Conservation (phyloP, 306 rosid genomes). For the Malus sylvestris region DNA sequence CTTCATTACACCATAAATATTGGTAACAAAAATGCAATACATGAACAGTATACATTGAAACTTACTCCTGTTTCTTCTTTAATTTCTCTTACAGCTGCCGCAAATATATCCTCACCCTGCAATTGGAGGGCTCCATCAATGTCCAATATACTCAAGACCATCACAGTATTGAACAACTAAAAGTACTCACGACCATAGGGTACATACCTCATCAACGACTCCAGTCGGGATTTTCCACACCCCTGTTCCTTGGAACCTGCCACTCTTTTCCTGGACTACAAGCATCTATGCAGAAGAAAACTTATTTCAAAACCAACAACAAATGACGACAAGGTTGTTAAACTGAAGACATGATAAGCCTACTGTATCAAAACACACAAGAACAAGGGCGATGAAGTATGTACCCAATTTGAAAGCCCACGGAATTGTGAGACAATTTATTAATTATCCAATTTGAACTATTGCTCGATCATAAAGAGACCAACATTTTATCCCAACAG, state of each 20-base stretch:
- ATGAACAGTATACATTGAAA: background rate
- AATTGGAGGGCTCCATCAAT: conserved; percentile 18
- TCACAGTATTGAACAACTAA: background rate
- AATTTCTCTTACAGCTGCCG: conserved; percentile 71
- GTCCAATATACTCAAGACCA: background rate
- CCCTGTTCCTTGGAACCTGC: conserved; percentile 58
- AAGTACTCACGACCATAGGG: background rate
- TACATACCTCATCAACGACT: conserved; percentile 67
- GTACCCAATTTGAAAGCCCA: background rate
- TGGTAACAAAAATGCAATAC: background rate
- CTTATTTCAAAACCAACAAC: conserved; percentile 1
- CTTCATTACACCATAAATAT: background rate
- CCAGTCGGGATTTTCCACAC: conserved; percentile 91
- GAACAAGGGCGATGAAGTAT: background rate
- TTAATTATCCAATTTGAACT: background rate
- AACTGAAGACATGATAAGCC: background rate
- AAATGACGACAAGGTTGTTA: background rate
- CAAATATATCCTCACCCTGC: conserved; percentile 76
- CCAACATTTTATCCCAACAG: background rate
- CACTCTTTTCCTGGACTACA: conserved; percentile 83
- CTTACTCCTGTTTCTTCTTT: conserved; percentile 96
- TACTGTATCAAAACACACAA: background rate
- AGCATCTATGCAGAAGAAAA: conserved; percentile 40
- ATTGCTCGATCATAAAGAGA: background rate
- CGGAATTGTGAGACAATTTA: background rate